These are phyloP conservation scores for Schwanniomyces sp. DNA, from an alignment of 805 yeast species.

Conservation along the genomic window DNA sequence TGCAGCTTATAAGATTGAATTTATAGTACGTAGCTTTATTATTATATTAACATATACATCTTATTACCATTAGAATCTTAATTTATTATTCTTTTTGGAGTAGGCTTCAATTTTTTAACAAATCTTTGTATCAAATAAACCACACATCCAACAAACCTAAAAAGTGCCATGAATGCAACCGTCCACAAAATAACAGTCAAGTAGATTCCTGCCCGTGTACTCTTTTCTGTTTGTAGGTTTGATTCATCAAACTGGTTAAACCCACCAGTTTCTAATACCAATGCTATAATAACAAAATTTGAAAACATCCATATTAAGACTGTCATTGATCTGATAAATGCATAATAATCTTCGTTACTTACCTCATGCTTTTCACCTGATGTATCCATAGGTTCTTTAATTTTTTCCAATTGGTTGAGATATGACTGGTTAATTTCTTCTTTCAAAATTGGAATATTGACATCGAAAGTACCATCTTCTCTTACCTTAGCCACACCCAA, in stretches of 20 bases:
- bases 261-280: slow-evolving; percentile 46
- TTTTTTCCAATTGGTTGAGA: slow-evolving; percentile 52
- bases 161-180: slow-evolving; percentile 59
- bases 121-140: slow-evolving; percentile 45
- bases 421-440: slow-evolving; percentile 55
- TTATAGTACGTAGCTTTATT: no score
- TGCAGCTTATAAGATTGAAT: no score
- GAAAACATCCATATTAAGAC: slow-evolving; percentile 47
- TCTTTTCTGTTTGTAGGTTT: slow-evolving; percentile 21
- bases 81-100: slow-evolving; percentile 1
- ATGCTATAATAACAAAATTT: slow-evolving; percentile 40
- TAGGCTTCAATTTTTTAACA: slow-evolving; percentile 19
- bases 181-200: slow-evolving; percentile 59
- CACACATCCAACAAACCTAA: slow-evolving; percentile 55
- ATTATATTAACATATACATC: neutral
- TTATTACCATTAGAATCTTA: neutral
- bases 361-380: slow-evolving; percentile 23
- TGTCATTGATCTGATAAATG: slow-evolving; percentile 45
- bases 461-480: slow-evolving; percentile 57
- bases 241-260: slow-evolving; percentile 38
- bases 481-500: slow-evolving; percentile 55
- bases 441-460: slow-evolving; percentile 49
- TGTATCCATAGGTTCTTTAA: slow-evolving; percentile 43
- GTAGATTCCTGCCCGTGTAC: slow-evolving; percentile 39
- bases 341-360: slow-evolving; percentile 46